A percentile compares a stretch with the other conserved stretches of the same genome.
phyloP scores from a whole-genome alignment of 495 filamentous ascomycete genomes.

The Corynascus novoguineensis region DNA sequence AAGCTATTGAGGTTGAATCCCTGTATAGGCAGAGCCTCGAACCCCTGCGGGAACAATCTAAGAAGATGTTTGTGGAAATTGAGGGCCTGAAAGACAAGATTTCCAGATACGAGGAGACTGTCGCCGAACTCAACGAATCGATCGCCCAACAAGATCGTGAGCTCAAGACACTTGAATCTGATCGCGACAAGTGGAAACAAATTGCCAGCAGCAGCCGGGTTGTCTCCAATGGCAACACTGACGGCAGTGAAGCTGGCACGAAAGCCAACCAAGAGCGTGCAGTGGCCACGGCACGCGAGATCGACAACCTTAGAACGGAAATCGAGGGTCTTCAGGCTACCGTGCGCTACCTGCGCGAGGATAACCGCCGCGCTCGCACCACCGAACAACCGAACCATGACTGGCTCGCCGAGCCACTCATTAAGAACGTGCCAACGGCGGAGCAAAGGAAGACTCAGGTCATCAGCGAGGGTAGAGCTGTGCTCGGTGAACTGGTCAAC shows the following conservation, averaged over 20 bases:
- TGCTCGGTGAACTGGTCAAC: constrained; percentile 64
- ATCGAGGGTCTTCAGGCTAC: constrained; percentile 67
- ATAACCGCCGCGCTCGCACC: constrained; percentile 61
- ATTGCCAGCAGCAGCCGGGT: constrained; percentile 60
- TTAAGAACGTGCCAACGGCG: constrained; percentile 41
- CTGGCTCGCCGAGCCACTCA: constrained; percentile 63
- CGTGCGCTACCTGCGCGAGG: constrained; percentile 72
- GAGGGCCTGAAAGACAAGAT: no score
- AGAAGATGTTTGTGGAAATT: no score
- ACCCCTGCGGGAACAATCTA: no score
- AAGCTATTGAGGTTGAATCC: constrained; percentile 59
- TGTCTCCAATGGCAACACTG: constrained; percentile 37
- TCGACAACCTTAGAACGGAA: constrained; percentile 64
- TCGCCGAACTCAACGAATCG: constrained; percentile 59
- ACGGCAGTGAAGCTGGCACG: constrained; percentile 42
- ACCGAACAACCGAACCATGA: constrained; percentile 56
- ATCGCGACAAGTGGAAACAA: constrained; percentile 72
- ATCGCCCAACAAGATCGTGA: constrained; percentile 56
- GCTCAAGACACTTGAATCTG: constrained; percentile 51
- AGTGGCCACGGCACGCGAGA: constrained; percentile 67
- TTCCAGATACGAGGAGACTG: constrained; percentile 49
- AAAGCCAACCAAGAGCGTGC: constrained; percentile 53
- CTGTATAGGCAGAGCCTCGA: no score
- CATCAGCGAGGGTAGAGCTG: constrained; percentile 61
- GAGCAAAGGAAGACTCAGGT: constrained; percentile 56